Conservation (phyloP, 192 early-diverging fungal genomes). For the Phlyctochytrium planicorne region DNA sequence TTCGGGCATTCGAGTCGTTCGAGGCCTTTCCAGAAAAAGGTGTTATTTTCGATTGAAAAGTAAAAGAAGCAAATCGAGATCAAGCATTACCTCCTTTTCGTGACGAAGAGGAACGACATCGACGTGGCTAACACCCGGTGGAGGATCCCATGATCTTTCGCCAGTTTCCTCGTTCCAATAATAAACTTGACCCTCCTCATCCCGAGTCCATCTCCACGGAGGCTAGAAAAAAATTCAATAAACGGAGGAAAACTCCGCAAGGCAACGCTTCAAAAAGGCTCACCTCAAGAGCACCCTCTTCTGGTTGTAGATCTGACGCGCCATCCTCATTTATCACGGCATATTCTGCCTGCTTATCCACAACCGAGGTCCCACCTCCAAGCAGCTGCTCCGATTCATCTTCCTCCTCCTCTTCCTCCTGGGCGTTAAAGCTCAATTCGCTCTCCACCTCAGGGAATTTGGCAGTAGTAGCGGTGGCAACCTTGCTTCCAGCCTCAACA, state of each 20-base stretch:
- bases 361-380: neutral
- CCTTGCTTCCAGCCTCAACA: too few relatives aligned
- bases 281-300: neutral
- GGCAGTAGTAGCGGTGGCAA: too few relatives aligned
- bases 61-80: too few relatives aligned
- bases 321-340: neutral
- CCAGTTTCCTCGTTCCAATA: slow-evolving; percentile 53
- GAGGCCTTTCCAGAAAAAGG: neutral
- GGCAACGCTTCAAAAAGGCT: neutral
- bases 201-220: slow-evolving; percentile 18
- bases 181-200: slow-evolving; percentile 37
- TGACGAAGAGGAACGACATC: too few relatives aligned
- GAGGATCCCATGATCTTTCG: slow-evolving; percentile 45
- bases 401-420: neutral
- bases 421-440: neutral
- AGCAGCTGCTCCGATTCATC: neutral
- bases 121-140: too few relatives aligned
- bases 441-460: too few relatives aligned
- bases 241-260: too few relatives aligned
- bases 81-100: neutral
- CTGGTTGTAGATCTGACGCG: neutral
- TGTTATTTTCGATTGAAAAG: neutral
- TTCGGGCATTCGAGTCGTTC: neutral
- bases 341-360: neutral
- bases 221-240: too few relatives aligned